phyloP scores from a whole-genome alignment of 441 rosid species.

The Biscutella laevigata region DNA sequence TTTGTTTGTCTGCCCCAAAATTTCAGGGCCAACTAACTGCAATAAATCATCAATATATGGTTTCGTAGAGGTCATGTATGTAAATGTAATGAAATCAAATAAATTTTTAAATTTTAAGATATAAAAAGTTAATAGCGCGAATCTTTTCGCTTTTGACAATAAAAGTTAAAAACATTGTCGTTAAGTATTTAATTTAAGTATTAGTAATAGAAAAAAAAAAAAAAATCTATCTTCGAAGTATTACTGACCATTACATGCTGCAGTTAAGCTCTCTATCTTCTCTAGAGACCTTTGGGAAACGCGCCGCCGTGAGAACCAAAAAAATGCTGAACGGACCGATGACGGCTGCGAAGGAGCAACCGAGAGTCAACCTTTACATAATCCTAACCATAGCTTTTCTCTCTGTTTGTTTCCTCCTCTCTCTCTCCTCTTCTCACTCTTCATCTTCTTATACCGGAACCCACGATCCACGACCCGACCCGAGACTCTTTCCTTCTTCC shows the following conservation, averaged over 20 bases:
- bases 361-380: constrained; percentile 38
- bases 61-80: too few relatives aligned
- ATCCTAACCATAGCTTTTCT: constrained; percentile 48
- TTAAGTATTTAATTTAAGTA: too few relatives aligned
- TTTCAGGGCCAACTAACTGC: too few relatives aligned
- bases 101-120: too few relatives aligned
- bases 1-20: too few relatives aligned
- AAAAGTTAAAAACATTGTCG: too few relatives aligned
- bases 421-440: constrained; percentile 33
- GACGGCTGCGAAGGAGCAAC: constrained; percentile 27
- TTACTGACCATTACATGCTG: constrained; percentile 12
- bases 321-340: constrained; percentile 24
- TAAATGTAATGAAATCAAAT: too few relatives aligned
- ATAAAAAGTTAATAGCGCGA: too few relatives aligned
- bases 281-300: not conserved
- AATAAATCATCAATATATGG: too few relatives aligned
- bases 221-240: not conserved
- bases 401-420: constrained; percentile 53
- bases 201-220: not conserved
- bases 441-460: constrained; percentile 10
- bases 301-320: constrained; percentile 20
- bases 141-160: too few relatives aligned
- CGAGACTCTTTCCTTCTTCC: constrained; percentile 52
- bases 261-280: constrained; percentile 7
- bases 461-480: constrained; percentile 23